Conservation (phyloP, 257 asterid species). For the Marsdenia floribunda region DNA sequence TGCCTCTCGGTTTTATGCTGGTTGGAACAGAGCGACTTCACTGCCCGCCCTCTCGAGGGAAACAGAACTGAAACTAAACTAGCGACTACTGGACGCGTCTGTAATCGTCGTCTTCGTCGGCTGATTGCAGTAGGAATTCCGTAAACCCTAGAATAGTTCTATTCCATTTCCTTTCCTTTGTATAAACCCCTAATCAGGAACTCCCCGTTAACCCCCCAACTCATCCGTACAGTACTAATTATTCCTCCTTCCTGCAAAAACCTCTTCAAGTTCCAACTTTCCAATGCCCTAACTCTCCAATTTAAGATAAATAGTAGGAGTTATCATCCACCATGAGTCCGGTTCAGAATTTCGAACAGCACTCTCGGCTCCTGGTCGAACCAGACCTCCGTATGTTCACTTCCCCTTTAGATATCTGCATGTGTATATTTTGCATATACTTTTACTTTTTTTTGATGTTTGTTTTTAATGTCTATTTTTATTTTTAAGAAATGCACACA, state of each 20-base stretch:
- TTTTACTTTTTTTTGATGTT: neutral
- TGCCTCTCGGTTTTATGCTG: neutral
- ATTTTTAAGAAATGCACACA: too few species aligned
- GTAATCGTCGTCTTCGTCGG: neutral
- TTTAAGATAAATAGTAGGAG: neutral
- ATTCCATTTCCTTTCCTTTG: neutral
- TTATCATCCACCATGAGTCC: constrained; percentile 59
- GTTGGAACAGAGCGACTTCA: neutral
- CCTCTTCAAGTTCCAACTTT: neutral
- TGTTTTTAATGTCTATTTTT: neutral
- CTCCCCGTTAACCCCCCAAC: constrained; percentile 1
- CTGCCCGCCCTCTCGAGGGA: neutral
- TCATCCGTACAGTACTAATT: neutral
- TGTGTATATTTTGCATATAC: neutral
- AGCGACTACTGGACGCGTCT: neutral
- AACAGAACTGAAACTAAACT: neutral
- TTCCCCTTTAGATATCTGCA: neutral
- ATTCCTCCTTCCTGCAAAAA: neutral
- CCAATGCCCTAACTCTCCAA: neutral
- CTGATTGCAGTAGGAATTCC: constrained; percentile 1
- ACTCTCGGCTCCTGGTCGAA: constrained; percentile 72
- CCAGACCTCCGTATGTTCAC: constrained; percentile 57
- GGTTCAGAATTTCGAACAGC: constrained; percentile 91
- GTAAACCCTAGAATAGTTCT: neutral
- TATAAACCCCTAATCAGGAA: neutral